Conservation (phyloP, 768 basidiomycete species). For the Lyophyllum shimeji region DNA sequence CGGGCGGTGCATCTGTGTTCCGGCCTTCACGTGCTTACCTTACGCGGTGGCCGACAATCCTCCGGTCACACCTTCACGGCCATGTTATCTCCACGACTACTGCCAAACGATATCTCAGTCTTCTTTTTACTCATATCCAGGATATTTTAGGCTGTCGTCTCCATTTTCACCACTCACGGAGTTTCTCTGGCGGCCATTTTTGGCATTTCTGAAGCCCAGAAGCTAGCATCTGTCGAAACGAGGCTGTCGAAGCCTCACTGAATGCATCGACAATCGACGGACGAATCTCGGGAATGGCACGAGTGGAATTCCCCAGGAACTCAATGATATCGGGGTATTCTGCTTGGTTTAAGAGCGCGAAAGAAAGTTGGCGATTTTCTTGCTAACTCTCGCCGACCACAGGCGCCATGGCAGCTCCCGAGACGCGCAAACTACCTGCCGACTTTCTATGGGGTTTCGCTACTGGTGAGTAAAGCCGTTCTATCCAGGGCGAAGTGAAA, state of each 20-base stretch:
- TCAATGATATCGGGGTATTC: constrained; percentile 42
- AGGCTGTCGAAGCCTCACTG: constrained; percentile 20
- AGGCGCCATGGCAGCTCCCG: constrained; percentile 31
- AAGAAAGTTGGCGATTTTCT: constrained; percentile 22
- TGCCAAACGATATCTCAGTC: constrained; percentile 1
- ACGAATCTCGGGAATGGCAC: constrained; percentile 44
- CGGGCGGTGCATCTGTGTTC: neutral
- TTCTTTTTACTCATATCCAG: constrained; percentile 21
- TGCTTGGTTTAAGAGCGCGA: constrained; percentile 38
- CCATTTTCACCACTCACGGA: constrained; percentile 25
- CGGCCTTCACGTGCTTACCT: constrained; percentile 19
- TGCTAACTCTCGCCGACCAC: constrained; percentile 27
- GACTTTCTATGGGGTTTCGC: constrained; percentile 74
- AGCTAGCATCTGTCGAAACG: constrained; percentile 9
- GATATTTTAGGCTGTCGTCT: constrained; percentile 10
- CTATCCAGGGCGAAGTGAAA: neutral
- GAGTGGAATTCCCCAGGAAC: constrained; percentile 39
- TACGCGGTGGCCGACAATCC: constrained; percentile 21
- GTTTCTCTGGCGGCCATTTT: constrained; percentile 26
- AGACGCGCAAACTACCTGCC: constrained; percentile 44
- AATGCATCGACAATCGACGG: constrained; percentile 33
- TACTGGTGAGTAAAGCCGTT: constrained; percentile 45
- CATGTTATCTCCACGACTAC: neutral
- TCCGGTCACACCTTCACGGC: constrained; percentile 16
- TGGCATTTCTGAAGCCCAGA: constrained; percentile 8